Conservation (phyloP, 768 basidiomycete species). For the Amyloporia xantha region DNA sequence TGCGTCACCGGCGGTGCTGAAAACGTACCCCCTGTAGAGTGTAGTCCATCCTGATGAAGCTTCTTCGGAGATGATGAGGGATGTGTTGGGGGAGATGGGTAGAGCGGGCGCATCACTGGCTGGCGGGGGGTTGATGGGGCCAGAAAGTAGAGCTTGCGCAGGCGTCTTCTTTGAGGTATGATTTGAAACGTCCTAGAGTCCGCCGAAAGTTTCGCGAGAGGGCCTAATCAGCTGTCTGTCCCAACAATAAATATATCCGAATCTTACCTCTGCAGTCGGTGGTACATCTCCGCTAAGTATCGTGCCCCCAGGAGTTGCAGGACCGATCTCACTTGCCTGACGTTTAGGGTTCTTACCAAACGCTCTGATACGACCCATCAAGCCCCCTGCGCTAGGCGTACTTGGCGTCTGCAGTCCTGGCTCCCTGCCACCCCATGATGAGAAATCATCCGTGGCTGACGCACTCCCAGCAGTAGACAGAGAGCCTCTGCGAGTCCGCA, state of each 20-base stretch:
- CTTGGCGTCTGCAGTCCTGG: slow-evolving; percentile 37
- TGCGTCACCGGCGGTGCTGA: slow-evolving; percentile 47
- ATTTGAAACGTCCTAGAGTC: slow-evolving; percentile 10
- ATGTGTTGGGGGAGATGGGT: slow-evolving; percentile 49
- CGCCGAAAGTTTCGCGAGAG: too few relatives aligned
- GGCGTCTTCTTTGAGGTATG: slow-evolving; percentile 38
- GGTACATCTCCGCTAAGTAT: slow-evolving; percentile 1
- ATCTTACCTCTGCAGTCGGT: slow-evolving; percentile 23
- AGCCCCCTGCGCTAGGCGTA: slow-evolving; percentile 42
- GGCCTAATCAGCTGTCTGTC: background rate
- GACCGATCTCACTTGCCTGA: slow-evolving; percentile 22
- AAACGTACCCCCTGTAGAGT: slow-evolving; percentile 69
- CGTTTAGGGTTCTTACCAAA: slow-evolving; percentile 56
- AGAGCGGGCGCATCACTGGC: slow-evolving; percentile 68
- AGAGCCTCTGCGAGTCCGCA: slow-evolving; percentile 40
- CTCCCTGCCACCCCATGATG: slow-evolving; percentile 28
- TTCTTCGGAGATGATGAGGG: slow-evolving; percentile 79
- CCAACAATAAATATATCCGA: background rate
- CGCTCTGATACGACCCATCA: slow-evolving; percentile 77
- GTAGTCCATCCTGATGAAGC: slow-evolving; percentile 65
- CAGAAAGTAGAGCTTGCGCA: slow-evolving; percentile 47
- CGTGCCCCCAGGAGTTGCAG: slow-evolving; percentile 14
- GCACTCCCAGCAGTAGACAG: slow-evolving; percentile 31
- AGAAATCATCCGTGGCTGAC: slow-evolving; percentile 41
- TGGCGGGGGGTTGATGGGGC: slow-evolving; percentile 57